These are phyloP conservation scores for Phytopythium oedochilum DNA, from an alignment of 352 stramenopile species.

Conservation along the genomic window DNA sequence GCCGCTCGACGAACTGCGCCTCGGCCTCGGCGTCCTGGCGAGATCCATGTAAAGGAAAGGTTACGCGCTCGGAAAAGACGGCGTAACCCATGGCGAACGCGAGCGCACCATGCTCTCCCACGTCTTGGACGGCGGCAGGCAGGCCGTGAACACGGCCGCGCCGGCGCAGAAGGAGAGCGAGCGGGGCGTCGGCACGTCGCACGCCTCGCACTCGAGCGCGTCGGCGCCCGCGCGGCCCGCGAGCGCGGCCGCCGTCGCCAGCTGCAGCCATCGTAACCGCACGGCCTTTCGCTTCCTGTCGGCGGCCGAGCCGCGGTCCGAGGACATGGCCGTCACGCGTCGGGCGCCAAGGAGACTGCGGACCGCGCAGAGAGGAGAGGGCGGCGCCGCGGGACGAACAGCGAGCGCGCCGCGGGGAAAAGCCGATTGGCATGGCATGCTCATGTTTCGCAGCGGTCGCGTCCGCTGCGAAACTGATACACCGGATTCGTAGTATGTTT, in stretches of 20 bases:
- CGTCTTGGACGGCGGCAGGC: constrained; percentile 41
- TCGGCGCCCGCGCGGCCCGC: neutral
- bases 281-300: neutral
- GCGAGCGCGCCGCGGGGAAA: neutral
- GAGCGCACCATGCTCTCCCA: constrained; percentile 21
- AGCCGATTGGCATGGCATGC: constrained; percentile 2
- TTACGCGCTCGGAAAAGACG: neutral
- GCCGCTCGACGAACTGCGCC: constrained; percentile 22
- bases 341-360: neutral
- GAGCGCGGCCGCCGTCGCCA: neutral
- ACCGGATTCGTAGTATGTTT: too few relatives aligned
- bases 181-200: constrained; percentile 39
- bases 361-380: neutral
- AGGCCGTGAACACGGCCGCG: constrained; percentile 54
- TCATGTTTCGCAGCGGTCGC: too few relatives aligned
- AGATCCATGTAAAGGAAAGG: neutral
- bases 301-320: neutral
- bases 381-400: neutral
- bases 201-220: constrained; percentile 32
- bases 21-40: constrained; percentile 34
- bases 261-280: neutral
- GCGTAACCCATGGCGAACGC: neutral
- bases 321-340: neutral
- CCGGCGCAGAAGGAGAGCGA: constrained; percentile 50
- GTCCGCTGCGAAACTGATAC: constrained; percentile 4